Evolutionary conservation across 345 rosid genomes (phyloP).

Genomic region (Moringa oleifera): DNA sequence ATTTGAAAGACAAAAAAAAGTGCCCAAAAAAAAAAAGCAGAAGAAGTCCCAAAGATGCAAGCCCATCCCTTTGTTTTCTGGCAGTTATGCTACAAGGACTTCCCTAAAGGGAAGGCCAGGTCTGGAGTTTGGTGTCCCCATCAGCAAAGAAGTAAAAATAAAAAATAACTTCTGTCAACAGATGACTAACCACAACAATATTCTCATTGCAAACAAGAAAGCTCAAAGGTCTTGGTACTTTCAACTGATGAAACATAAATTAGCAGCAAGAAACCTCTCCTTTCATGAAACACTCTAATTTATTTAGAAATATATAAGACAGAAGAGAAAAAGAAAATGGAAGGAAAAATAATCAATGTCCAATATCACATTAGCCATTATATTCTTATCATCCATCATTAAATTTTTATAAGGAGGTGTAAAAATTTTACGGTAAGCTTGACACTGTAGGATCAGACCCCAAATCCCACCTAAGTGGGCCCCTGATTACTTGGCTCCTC

Average conservation of each 20-base stretch:
- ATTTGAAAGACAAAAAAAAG: constrained; percentile 1
- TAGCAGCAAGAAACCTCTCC: background rate
- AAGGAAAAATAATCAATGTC: no score
- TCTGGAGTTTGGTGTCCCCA: background rate
- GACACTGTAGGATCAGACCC: background rate
- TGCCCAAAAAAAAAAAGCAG: background rate
- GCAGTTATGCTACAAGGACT: background rate
- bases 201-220: background rate
- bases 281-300: background rate
- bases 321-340: background rate
- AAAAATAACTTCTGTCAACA: no score
- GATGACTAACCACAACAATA: background rate
- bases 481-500: no score
- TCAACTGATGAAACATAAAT: background rate
- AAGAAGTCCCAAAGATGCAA: background rate
- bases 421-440: background rate
- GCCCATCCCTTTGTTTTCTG: background rate
- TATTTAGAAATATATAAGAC: background rate
- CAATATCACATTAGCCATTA: background rate
- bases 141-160: background rate
- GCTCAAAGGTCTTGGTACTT: background rate
- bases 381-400: background rate
- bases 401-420: no score
- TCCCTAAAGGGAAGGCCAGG: background rate
- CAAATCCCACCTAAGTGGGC: no score